Base-by-base conservation (phyloP, 306 rosid species). In the Pyrus pyrifolia region DNA sequence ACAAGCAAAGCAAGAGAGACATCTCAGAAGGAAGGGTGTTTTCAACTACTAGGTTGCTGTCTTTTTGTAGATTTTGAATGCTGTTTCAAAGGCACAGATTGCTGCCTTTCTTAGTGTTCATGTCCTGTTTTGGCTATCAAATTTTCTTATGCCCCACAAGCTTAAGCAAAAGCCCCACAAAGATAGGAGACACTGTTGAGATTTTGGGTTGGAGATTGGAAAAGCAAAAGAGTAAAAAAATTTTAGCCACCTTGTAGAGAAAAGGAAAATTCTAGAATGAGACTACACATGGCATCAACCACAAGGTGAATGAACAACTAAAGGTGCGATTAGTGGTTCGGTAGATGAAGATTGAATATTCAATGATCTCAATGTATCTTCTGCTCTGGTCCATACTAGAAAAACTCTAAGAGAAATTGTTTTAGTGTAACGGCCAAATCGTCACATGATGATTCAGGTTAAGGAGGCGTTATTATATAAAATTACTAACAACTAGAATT, bases 31-130 rank as follows among this genome's bases (percentile, higher is more conserved):
- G 53, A 49, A 49, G 8, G 55, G 73, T 62, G 78, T 71, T 68
- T 81, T 81, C 81, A 67, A 70, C 78, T 67, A 62, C 61, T 57
- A 49, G 55, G 55, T 49, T 49, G 53, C 51, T 67, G 78, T 66
- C 73, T 40, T 70, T 33, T 65, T 69, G 79, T 78, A 11, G 53
- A 46, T 46, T 46, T 14, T 49, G 55, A 8, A 15, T 49, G 6
- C 55, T 15, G 21, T 49, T 49, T 49, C 55, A 49, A 49, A 49
- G 8, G 55, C 55, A 49, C 19, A 49, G 55, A 49, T 49, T 14
- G 53, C 4, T 49, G 53, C 21, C 55, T 49, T 18, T 49, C 21
- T 49, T 49, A 15, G 8, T 49, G 55, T 49, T 49, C 55, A 5
- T 49, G 55, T 15, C 55, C 55, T 49, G 8, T 15, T 15, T 58